These are phyloP conservation scores for Malassezia nana DNA, from an alignment of 1,284 basidiomycete species.

Conservation along the genomic window DNA sequence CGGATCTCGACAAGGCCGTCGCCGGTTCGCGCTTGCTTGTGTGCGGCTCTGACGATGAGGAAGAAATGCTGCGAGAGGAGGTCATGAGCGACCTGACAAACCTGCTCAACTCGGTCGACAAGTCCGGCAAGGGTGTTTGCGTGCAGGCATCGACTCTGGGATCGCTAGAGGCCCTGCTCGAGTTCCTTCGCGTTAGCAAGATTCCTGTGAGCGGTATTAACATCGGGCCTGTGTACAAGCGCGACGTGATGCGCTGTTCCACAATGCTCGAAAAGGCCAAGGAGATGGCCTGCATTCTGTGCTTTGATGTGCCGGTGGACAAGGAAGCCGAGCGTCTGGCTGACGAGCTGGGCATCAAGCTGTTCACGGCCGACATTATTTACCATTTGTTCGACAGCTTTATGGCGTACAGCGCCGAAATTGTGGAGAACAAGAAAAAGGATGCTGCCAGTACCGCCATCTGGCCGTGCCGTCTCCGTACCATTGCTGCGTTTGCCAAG, in stretches of 20 bases:
- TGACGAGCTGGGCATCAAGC: slow-evolving; percentile 80
- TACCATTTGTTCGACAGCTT: slow-evolving; percentile 98
- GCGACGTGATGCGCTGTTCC: slow-evolving; percentile 81
- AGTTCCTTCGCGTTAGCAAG: slow-evolving; percentile 89
- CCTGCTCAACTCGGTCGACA: slow-evolving; percentile 82
- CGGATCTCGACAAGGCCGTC: slow-evolving; percentile 97
- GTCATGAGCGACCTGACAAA: slow-evolving; percentile 92
- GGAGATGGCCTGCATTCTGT: slow-evolving; percentile 87
- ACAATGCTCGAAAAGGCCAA: slow-evolving; percentile 95
- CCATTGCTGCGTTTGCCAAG: slow-evolving; percentile 84
- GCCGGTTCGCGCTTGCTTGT: slow-evolving; percentile 90
- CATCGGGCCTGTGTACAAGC: slow-evolving; percentile 95
- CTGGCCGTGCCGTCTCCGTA: slow-evolving; percentile 91
- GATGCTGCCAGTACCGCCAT: slow-evolving; percentile 90
- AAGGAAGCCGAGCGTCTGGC: slow-evolving; percentile 83
- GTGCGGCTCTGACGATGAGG: slow-evolving; percentile 84
- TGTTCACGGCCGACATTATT: slow-evolving; percentile 98
- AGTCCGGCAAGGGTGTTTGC: slow-evolving; percentile 86
- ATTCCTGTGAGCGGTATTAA: slow-evolving; percentile 82
- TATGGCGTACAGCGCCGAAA: slow-evolving; percentile 87
- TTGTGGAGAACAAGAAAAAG: slow-evolving; percentile 78
- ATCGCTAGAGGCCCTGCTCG: slow-evolving; percentile 89
- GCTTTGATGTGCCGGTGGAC: slow-evolving; percentile 85
- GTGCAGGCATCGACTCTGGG: slow-evolving; percentile 97
- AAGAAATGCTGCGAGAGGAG: slow-evolving; percentile 85